Conservation (phyloP, 2,329 filamentous ascomycete species). For the Acephala macrosclerotiorum region DNA sequence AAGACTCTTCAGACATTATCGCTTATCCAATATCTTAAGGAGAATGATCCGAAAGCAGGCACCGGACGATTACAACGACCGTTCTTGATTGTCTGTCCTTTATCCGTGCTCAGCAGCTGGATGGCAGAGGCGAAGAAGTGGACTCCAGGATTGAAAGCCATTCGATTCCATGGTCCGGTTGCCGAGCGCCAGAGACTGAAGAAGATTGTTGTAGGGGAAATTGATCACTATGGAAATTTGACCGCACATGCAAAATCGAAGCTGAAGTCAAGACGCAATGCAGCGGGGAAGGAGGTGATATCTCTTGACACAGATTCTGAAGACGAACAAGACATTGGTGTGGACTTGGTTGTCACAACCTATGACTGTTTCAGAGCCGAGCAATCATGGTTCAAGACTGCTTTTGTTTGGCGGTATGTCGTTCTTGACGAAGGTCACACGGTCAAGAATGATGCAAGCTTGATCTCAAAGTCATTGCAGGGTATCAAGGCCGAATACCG, state of each 20-base stretch:
- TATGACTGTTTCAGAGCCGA: conserved; percentile 57
- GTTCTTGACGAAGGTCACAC: conserved; percentile 61
- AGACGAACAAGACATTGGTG: conserved; percentile 39
- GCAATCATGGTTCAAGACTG: conserved; percentile 55
- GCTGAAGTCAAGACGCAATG: conserved; percentile 33
- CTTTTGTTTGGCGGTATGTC: conserved; percentile 60
- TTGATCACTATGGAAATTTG: conserved; percentile 52
- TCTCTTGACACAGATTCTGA: conserved; percentile 40
- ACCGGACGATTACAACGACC: conserved; percentile 49
- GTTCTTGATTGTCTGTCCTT: conserved; percentile 56
- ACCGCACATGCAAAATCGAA: conserved; percentile 40
- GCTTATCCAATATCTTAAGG: conserved; percentile 55
- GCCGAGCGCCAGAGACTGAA: conserved; percentile 54
- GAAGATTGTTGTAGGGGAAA: conserved; percentile 52
- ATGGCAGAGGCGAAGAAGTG: conserved; percentile 54
- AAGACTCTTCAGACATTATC: conserved; percentile 58
- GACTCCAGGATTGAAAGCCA: conserved; percentile 53
- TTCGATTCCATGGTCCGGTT: conserved; percentile 55
- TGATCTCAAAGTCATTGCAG: conserved; percentile 43
- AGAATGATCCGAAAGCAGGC: conserved; percentile 45
- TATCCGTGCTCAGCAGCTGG: conserved; percentile 59
- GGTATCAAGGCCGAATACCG: conserved; percentile 46
- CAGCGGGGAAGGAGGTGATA: conserved; percentile 31
- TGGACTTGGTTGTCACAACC: conserved; percentile 56
- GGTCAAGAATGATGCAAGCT: conserved; percentile 51